Base-by-base conservation (phyloP, 192 early-diverging fungal species). In the Mortierella claussenii region DNA sequence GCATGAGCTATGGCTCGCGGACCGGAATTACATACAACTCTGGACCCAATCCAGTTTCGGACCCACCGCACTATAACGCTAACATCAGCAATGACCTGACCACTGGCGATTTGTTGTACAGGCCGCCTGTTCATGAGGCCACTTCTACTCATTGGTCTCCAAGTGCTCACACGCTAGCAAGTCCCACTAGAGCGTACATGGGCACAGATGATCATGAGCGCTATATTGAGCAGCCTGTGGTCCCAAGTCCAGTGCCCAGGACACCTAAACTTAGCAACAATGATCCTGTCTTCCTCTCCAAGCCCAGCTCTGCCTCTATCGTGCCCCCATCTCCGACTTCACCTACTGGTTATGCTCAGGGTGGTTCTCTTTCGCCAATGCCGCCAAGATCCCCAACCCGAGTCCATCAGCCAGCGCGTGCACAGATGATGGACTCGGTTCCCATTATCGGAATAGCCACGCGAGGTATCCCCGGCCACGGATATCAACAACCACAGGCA, bases 361-460 rank as follows among this genome's bases (percentile, higher is more conserved):
- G 31, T 2, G 48, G 55, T 15, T 68, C 65, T 8, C 55, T 68
- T 12, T 58, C 65, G 11, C 65, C 65, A 10, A 68, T 68, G 65
- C 65, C 65, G 2, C 47, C 65, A 20, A 23, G 47, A 13, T 58
- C 47, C 10, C 69, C 56, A 7, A 65, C 55, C 20, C 34, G 54
- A 36, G 27, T 11, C 21, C n/a, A 24, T 18, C 20, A 33, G 4
- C 49, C 50, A 20, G n/a, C 52, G 30, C 40, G 52, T 17, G 21
- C 51, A 7, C 33, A 52, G 4, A 20, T 28, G 21, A 15, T 65
- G 3, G 69, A 74, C 9, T 64, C 62, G 4, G 55, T 58, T 18
- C 69, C 69, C 0, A 65, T 74, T 34, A 58, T 65, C 36, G 55
- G 37, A 4, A 37, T 71, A 4, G 69, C 69, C 1, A 71, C 69